Evolutionary conservation across 176 grass and related monocot genomes (phyloP), one percentile per base, ranked within the genome.

Genomic region (Dendrocalamus sinicus): DNA sequence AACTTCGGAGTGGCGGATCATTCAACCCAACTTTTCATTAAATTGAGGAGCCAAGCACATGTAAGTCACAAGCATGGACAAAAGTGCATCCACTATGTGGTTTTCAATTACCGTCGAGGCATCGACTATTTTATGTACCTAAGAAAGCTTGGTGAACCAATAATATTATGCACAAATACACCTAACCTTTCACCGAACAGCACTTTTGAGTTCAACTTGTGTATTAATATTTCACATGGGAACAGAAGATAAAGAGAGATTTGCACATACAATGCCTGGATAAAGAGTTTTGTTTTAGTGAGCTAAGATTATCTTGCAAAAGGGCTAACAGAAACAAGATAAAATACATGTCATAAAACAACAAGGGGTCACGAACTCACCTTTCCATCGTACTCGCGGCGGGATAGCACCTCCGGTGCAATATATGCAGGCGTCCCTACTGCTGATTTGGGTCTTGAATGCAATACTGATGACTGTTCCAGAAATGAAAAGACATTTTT

Each of bases 391-490:
- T 97, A 97, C 23, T 97, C 92, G 2, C 75, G 89, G 35, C 90
- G 84, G 59, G 81, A 90, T 87, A 97, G 95, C 22, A 97, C 95
- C 81, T 97, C 95, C 28, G 95, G 95, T 52, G 95, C 95, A 41
- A 97, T 97, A 89, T 97, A 97, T 58, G 95, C 92, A 77, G 92
- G 95, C 6, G 95, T 97, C 54, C 95, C 95, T 16, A 97, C 95
- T 45, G 95, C 91, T 65, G 95, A 97, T 88, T 94, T 97, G 46
- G 95, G 91, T 50, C 89, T 90, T 82, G 95, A 97, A 86, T 94
- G 95, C 82, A 93, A 40, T 86, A 97, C 55, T 72, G 86, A 94
- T 17, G 95, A 97, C 95, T 97, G 95, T 63, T 84, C 24, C 85
- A 87, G 12, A 90, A 76, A 88, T 7, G 35, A n/a, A n/a, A 73